Base-by-base conservation (phyloP, 2,329 filamentous ascomycete species). In the Colletotrichum scovillei region DNA sequence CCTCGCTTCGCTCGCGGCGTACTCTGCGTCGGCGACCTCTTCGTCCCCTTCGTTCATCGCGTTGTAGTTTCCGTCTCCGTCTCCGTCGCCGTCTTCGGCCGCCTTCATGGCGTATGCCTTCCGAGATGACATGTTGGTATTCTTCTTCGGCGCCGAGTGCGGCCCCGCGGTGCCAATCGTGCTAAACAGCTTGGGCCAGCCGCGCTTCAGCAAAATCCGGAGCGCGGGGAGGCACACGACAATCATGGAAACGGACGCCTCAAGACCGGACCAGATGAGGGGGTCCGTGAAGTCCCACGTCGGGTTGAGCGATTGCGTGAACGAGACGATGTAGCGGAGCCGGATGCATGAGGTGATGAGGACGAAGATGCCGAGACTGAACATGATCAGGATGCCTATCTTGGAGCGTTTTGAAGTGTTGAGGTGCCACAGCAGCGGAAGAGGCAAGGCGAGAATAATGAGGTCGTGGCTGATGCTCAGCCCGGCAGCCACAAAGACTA, bases 261-360 rank as follows among this genome's bases (percentile, higher is more conserved):
- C 85, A 30, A 86, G 75, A 2, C 83, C 84, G 2, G 82, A 83
- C 85, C 84, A 86, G 59, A 86, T 78, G n/a, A 85, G 72, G 6
- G 79, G 78, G 72, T 84, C 80, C 9, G 81, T 82, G 55, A 84
- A 83, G 75, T 85, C 82, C 83, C 82, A 85, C 0, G 82, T 82
- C 11, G 84, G 82, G 58, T 85, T 84, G 12, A 76, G 70, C n/a
- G 79, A 82, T 12, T 76, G 74, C 16, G 79, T 80, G 69, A 82
- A 82, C 3, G 73, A 62, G 19, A 81, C 75, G 32, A 84, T 75
- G 63, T 82, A 82, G 55, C 78, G 78, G 26, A 86, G 78, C 1
- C 83, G 79, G 26, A 82, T 73, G 69, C 81, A 81, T 70, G 81
- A 82, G 35, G 81, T 82, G 67, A 81, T 76, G 3, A 82, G 69